These are phyloP conservation scores for Aquilaria agallochum DNA, from an alignment of 441 rosid genomes.

Conservation along the genomic window DNA sequence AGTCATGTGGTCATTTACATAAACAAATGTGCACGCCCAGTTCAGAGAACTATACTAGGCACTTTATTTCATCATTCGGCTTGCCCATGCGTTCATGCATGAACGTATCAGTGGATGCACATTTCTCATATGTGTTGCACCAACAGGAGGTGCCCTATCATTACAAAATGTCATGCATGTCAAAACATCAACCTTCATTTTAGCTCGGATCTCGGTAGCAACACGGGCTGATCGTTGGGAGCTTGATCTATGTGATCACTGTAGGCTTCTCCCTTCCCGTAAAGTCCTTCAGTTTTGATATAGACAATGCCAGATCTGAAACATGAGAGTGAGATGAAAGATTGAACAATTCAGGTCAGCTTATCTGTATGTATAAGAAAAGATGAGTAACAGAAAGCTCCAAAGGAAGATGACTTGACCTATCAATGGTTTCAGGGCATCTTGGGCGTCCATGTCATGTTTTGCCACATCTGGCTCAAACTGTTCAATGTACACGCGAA, in stretches of 20 bases:
- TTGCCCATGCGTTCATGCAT: too few species aligned
- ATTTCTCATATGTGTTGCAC: too few species aligned
- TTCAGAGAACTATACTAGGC: too few species aligned
- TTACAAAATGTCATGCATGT: not conserved
- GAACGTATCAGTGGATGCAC: too few species aligned
- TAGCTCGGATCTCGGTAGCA: conserved; percentile 16
- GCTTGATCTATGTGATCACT: conserved; percentile 64
- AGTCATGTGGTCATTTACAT: too few species aligned
- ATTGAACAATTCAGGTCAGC: conserved; percentile 11
- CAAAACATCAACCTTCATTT: conserved; percentile 19
- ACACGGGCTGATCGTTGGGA: not conserved
- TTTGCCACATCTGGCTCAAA: conserved; percentile 78
- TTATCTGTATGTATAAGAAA: conserved; percentile 3
- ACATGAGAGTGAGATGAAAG: conserved; percentile 13
- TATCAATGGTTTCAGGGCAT: conserved; percentile 75
- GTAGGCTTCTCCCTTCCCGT: conserved; percentile 94
- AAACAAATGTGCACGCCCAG: too few species aligned
- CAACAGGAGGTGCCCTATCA: not conserved
- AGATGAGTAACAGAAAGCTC: not conserved
- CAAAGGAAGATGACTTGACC: conserved; percentile 36
- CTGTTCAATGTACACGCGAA: conserved; percentile 81
- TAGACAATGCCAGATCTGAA: conserved; percentile 77
- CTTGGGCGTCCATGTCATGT: conserved; percentile 89
- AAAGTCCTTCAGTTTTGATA: conserved; percentile 89
- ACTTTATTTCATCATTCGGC: too few species aligned